Percentiles rank a stretch among this genome's conserved stretches.
Evolutionary conservation across 78 protist species (phyloP).

Genomic region (Dictyostelium citrinum): DNA sequence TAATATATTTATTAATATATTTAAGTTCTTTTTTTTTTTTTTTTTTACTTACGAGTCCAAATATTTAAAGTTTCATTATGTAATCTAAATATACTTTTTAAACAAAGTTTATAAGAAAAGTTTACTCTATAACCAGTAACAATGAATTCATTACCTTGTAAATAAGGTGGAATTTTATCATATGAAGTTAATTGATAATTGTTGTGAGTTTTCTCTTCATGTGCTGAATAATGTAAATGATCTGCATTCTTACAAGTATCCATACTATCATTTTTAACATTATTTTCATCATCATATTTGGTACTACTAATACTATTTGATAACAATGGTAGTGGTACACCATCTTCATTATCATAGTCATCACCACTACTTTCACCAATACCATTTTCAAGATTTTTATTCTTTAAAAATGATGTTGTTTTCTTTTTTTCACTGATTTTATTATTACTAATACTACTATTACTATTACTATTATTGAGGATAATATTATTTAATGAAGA

Average conservation of each 20-base stretch:
- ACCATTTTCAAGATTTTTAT: background rate
- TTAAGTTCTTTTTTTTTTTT: no score
- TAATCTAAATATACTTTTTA: constrained; percentile 20
- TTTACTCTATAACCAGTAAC: constrained; percentile 30
- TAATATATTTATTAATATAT: background rate
- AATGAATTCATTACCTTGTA: constrained; percentile 61
- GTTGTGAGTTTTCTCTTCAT: constrained; percentile 4
- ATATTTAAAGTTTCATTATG: constrained; percentile 67
- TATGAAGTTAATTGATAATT: background rate
- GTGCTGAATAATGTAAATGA: background rate
- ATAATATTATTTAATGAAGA: background rate
- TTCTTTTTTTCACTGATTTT: background rate
- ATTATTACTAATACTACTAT: background rate
- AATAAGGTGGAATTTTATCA: constrained; percentile 26
- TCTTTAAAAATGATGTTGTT: background rate
- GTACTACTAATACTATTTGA: background rate
- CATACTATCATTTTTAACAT: background rate
- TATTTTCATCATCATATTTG: background rate
- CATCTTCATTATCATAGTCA: background rate
- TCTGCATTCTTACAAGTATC: background rate
- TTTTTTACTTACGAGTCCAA: constrained; percentile 38
- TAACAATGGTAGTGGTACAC: background rate
- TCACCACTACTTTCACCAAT: background rate
- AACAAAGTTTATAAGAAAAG: constrained; percentile 37
- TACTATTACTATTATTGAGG: background rate